Evolutionary conservation across 371 early-diverging fungal genomes (phyloP).

Genomic region (Syncephalastrum sp.): DNA sequence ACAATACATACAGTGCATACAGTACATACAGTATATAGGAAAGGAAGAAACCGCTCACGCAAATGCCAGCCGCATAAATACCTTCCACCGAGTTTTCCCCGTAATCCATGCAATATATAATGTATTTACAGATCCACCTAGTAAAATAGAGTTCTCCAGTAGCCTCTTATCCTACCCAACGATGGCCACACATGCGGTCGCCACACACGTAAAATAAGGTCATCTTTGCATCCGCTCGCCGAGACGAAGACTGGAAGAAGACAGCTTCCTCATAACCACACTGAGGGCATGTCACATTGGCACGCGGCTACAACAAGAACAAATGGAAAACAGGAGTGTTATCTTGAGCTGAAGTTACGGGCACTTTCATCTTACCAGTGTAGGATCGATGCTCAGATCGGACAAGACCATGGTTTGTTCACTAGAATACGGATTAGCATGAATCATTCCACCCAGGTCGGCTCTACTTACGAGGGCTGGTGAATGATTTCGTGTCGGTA

Average conservation of each 20-base stretch:
- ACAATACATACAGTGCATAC: too few species aligned
- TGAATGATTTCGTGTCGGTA: conserved; percentile 85
- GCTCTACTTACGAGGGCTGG: conserved; percentile 65
- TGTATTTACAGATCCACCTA: too few species aligned
- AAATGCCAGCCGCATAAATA: too few species aligned
- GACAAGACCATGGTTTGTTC: conserved; percentile 76
- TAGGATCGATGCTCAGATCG: conserved; percentile 84
- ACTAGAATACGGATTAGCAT: conserved; percentile 33
- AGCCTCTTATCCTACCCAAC: conserved; percentile 59
- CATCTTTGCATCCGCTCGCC: conserved; percentile 88
- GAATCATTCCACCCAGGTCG: not conserved
- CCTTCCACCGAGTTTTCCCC: too few species aligned
- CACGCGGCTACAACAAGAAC: conserved; percentile 56
- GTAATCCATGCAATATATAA: too few species aligned
- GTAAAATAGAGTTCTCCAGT: not conserved
- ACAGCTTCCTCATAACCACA: conserved; percentile 83
- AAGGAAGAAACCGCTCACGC: too few species aligned
- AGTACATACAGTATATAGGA: too few species aligned
- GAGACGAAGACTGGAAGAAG: conserved; percentile 89
- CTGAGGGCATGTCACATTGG: conserved; percentile 63
- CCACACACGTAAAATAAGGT: conserved; percentile 91
- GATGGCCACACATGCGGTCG: conserved; percentile 71
- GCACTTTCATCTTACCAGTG: conserved; percentile 44
- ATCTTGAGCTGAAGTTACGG: not conserved
- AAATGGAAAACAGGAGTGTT: not conserved